phyloP scores from a whole-genome alignment of 1,139 yeast genomes.

The Yamadazyma friedrichii region DNA sequence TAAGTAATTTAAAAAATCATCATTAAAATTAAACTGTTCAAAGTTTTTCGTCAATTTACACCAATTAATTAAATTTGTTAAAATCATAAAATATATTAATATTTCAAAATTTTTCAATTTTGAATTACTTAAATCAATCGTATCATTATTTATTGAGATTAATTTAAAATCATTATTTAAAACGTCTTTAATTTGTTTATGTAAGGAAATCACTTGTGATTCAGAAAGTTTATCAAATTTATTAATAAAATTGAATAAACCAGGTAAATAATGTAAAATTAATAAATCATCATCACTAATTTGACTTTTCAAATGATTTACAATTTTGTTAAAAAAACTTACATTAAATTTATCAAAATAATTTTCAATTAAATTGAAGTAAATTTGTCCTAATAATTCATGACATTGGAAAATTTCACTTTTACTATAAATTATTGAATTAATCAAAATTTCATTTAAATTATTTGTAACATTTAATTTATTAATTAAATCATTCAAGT shows the following conservation, averaged over 20 bases:
- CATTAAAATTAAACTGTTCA: slow-evolving; percentile 52
- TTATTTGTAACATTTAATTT: slow-evolving; percentile 53
- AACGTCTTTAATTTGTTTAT: slow-evolving; percentile 21
- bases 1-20: slow-evolving; percentile 36
- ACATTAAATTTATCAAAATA: slow-evolving; percentile 29
- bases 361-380: slow-evolving; percentile 48
- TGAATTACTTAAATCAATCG: slow-evolving; percentile 50
- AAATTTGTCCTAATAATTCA: slow-evolving; percentile 67
- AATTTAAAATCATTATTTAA: slow-evolving; percentile 24
- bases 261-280: slow-evolving; percentile 64
- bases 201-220: slow-evolving; percentile 27
- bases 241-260: slow-evolving; percentile 46
- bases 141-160: slow-evolving; percentile 21
- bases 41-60: slow-evolving; percentile 55
- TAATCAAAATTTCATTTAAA: slow-evolving; percentile 49
- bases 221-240: slow-evolving; percentile 21
- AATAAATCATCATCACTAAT: slow-evolving; percentile 62
- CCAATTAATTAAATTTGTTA: slow-evolving; percentile 68
- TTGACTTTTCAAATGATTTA: slow-evolving; percentile 27
- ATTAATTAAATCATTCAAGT: slow-evolving; percentile 62
- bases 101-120: slow-evolving; percentile 51
- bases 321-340: slow-evolving; percentile 35
- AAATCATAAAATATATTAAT: slow-evolving; percentile 52
- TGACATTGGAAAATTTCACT: slow-evolving; percentile 65
- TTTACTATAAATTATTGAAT: slow-evolving; percentile 57